A percentile compares a stretch with the other conserved stretches of the same genome.
These are phyloP conservation scores for Lepidium campestre DNA, from an alignment of 441 rosid genomes.

Conservation along the genomic window DNA sequence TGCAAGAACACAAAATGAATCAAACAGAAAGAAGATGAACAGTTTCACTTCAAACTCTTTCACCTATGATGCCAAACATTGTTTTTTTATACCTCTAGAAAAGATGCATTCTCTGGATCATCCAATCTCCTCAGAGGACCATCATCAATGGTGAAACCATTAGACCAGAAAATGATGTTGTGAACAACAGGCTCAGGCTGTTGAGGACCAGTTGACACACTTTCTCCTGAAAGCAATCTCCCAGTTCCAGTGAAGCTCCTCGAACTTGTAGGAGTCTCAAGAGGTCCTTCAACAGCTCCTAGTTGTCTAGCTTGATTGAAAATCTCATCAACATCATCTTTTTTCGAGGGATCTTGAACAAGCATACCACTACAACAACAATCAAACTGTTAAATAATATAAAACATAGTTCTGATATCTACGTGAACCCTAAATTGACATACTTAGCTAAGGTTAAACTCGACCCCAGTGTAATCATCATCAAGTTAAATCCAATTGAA, in stretches of 20 bases:
- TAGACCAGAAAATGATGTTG: slow-evolving; percentile 86
- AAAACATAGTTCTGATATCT: background rate
- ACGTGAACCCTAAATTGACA: background rate
- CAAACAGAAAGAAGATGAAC: background rate
- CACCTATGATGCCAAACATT: background rate
- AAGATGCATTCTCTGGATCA: slow-evolving; percentile 92
- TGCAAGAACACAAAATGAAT: slow-evolving; percentile 19
- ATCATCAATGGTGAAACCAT: slow-evolving; percentile 91
- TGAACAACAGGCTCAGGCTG: slow-evolving; percentile 83
- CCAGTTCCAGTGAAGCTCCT: slow-evolving; percentile 85
- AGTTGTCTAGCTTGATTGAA: slow-evolving; percentile 83
- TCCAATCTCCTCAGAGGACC: slow-evolving; percentile 88
- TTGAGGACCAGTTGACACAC: slow-evolving; percentile 56
- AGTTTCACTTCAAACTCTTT: background rate
- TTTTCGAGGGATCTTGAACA: slow-evolving; percentile 86
- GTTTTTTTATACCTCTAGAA: slow-evolving; percentile 61
- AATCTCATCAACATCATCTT: slow-evolving; percentile 82
- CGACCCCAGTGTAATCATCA: background rate
- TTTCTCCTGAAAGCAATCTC: slow-evolving; percentile 83
- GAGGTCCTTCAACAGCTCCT: slow-evolving; percentile 90
- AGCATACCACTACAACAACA: slow-evolving; percentile 74
- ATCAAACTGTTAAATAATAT: background rate
- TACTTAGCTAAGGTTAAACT: background rate
- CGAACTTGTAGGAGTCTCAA: slow-evolving; percentile 71
- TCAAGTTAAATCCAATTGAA: background rate